Conservation (phyloP, 2,329 filamentous ascomycete genomes). For the Ceratocystis variospora region DNA sequence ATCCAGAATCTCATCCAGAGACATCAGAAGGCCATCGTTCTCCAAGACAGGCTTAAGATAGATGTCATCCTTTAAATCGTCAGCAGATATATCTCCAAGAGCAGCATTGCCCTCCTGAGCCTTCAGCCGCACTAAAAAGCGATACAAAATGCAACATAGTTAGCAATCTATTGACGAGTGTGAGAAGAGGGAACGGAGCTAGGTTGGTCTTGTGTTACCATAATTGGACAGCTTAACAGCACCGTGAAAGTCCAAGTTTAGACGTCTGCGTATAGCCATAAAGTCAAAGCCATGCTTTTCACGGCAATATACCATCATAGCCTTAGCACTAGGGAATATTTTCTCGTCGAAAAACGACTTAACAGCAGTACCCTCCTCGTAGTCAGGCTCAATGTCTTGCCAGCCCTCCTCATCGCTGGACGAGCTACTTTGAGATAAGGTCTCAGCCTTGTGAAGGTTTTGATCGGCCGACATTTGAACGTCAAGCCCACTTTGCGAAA, state of each 20-base stretch:
- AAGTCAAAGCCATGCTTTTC: constrained; percentile 55
- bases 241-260: constrained; percentile 57
- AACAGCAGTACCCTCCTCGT: constrained; percentile 45
- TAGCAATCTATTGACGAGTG: not conserved
- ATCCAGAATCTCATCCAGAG: constrained; percentile 58
- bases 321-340: constrained; percentile 47
- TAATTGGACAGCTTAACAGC: constrained; percentile 65
- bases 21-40: constrained; percentile 80
- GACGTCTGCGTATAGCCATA: constrained; percentile 39
- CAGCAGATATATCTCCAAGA: constrained; percentile 45
- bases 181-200: not conserved
- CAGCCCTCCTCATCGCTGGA: constrained; percentile 35
- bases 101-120: constrained; percentile 33
- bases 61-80: constrained; percentile 59
- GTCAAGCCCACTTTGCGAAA: not conserved
- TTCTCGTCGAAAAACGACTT: constrained; percentile 55
- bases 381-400: constrained; percentile 47
- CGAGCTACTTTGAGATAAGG: constrained; percentile 16
- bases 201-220: constrained; percentile 25
- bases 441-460: constrained; percentile 10
- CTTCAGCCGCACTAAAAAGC: constrained; percentile 33
- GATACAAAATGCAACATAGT: not conserved
- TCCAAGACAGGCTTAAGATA: constrained; percentile 75
- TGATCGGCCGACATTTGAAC: constrained; percentile 13
- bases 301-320: constrained; percentile 57